Base-by-base conservation (phyloP, 345 rosid species). In the Aegle marmelos region DNA sequence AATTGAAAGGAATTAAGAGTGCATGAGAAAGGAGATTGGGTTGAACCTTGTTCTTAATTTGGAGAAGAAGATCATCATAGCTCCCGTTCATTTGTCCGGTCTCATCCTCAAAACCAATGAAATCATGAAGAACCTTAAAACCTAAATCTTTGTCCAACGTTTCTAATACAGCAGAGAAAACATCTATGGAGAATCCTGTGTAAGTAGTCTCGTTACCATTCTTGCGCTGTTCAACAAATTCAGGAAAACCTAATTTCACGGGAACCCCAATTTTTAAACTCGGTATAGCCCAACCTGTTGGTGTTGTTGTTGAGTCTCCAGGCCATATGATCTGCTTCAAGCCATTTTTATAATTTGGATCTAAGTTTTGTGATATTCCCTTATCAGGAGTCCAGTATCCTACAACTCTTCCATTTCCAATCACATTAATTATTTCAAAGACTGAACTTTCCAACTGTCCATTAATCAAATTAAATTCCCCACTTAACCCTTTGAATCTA, bases 391-490 rank as follows among this genome's bases (percentile, higher is more conserved):
- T 78, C 94, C 91, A 90, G 17, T 36, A 79, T 61, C 90, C 93
- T 13, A 92, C 59, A 5, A 70, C 30, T 67, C 53, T 83, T 73
- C 79, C 64, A 0, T 85, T 77, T 21, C 83, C 84, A 14, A 78
- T 64, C 73, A 90, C 48, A 41, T 90, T 90, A 31, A 89, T 66
- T 54, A 92, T 74, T 73, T 90, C 87, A 74, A 83, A 89, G 17
- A 82, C 60, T 64, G 88, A 71, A 60, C 72, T 39, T 25, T 76
- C 58, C 25, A 89, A 77, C 72, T 89, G 84, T 34, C 90, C 80
- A 21, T 81, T 34, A 64, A 54, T 62, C 66, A 91, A 78, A 5
- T 68, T 24, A 66, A 72, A 78, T 6, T 72, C 72, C n/a, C 72
- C 81, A 34, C 57, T 54, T n/a, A 78, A 27, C 14, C 82, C 82